A percentile compares a stretch with the other conserved stretches of the same genome.
phyloP scores from a whole-genome alignment of 2,329 filamentous ascomycete genomes.

The Aspergillus cejpii region DNA sequence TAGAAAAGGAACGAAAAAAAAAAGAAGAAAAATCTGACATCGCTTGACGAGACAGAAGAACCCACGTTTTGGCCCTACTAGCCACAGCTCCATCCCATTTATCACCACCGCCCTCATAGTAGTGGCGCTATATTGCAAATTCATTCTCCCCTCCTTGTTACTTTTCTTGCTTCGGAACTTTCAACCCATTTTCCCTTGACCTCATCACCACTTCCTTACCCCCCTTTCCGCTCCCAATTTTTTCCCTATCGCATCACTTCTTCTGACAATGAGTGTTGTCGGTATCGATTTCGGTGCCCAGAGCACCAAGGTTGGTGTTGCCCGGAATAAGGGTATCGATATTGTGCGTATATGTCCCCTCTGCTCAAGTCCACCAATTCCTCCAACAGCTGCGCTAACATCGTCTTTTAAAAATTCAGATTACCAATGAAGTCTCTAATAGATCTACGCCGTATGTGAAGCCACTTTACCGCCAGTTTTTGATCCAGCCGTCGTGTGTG shows the following conservation, averaged over 20 bases:
- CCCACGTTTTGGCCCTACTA: constrained; percentile 18
- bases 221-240: constrained; percentile 5
- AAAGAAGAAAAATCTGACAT: constrained; percentile 18
- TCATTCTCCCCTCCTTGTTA: constrained; percentile 31
- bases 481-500: constrained; percentile 6
- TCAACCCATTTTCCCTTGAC: constrained; percentile 1
- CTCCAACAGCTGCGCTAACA: constrained; percentile 13
- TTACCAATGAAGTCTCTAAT: constrained; percentile 99
- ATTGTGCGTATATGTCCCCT: constrained; percentile 63
- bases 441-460: constrained; percentile 88
- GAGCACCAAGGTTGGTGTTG: constrained; percentile 96
- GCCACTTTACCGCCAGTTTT: constrained; percentile 11
- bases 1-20: too few relatives aligned
- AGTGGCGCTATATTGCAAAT: constrained; percentile 37
- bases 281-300: constrained; percentile 93
- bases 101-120: constrained; percentile 27
- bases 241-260: constrained; percentile 17
- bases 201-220: constrained; percentile 5
- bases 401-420: constrained; percentile 48
- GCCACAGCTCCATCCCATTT: constrained; percentile 21
- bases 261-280: constrained; percentile 54
- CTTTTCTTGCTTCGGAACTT: constrained; percentile 13
- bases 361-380: neutral
- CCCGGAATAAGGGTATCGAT: constrained; percentile 96
- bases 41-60: constrained; percentile 19